phyloP scores from a whole-genome alignment of 2,329 filamentous ascomycete genomes.

The Shiraia bambusicola region DNA sequence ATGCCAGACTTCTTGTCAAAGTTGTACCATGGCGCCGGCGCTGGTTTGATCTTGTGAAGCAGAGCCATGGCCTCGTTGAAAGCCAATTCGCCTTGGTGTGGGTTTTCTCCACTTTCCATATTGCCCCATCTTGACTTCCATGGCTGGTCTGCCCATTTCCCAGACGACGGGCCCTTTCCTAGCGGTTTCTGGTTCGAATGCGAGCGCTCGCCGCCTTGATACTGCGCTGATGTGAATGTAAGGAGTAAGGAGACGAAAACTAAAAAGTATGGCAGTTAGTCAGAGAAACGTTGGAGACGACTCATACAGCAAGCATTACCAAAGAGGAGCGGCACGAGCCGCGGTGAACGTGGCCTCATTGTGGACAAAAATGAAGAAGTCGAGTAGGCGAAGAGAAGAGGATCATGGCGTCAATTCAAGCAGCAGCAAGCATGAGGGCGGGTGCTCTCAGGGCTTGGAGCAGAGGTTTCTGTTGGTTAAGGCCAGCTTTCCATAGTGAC shows the following conservation, averaged over 20 bases:
- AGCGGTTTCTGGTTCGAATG: constrained; percentile 30
- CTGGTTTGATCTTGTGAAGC: constrained; percentile 47
- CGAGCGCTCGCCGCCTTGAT: constrained; percentile 22
- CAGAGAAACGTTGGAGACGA: constrained; percentile 11
- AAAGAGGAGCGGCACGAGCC: constrained; percentile 41
- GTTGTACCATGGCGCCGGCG: constrained; percentile 44
- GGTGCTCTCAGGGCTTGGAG: constrained; percentile 13
- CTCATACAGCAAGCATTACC: constrained; percentile 23
- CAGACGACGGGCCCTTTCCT: constrained; percentile 16
- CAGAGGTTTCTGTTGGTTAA: constrained; percentile 30
- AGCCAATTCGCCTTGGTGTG: constrained; percentile 23
- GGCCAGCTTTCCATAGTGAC: constrained; percentile 38
- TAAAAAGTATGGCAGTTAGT: constrained; percentile 26
- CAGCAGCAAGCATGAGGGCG: constrained; percentile 13
- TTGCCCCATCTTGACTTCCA: constrained; percentile 27
- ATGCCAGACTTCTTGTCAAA: constrained; percentile 58
- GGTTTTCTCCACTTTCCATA: constrained; percentile 12
- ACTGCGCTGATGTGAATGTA: constrained; percentile 27
- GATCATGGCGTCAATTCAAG: constrained; percentile 38
- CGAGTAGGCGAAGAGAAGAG: constrained; percentile 13
- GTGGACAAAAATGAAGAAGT: constrained; percentile 15
- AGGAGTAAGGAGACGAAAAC: constrained; percentile 37
- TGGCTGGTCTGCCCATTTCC: constrained; percentile 16
- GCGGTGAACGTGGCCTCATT: constrained; percentile 41
- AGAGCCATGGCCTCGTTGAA: constrained; percentile 45